Percentiles rank a stretch among this genome's conserved stretches.
Evolutionary conservation across 2,329 filamentous ascomycete genomes (phyloP).

Genomic region (Monosporascus sp.): DNA sequence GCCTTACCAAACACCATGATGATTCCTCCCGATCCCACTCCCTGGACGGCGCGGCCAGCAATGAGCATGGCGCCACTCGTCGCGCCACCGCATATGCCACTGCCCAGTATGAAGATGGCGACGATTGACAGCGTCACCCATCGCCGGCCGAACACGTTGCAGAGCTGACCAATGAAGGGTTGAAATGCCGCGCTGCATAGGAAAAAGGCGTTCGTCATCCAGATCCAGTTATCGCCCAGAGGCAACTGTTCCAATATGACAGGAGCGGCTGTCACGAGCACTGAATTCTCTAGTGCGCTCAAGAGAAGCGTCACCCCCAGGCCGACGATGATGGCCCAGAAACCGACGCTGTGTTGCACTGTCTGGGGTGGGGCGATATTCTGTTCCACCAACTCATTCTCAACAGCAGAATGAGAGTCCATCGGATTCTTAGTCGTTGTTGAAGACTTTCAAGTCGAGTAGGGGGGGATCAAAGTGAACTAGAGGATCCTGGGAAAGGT

Average conservation of each 20-base stretch:
- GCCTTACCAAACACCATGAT: slow-evolving; percentile 10
- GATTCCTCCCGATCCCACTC: slow-evolving; percentile 34
- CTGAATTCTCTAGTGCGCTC: slow-evolving; percentile 7
- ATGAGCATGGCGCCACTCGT: slow-evolving; percentile 42
- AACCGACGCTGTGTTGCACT: no score
- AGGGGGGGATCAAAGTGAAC: no score
- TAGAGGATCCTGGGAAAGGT: no score
- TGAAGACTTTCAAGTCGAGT: no score
- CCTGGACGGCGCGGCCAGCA: slow-evolving; percentile 43
- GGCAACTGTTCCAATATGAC: slow-evolving; percentile 3
- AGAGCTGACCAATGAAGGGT: slow-evolving; percentile 34
- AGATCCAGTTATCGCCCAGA: slow-evolving; percentile 5
- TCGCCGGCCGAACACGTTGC: slow-evolving; percentile 37
- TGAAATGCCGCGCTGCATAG: slow-evolving; percentile 4
- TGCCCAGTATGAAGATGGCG: slow-evolving; percentile 45
- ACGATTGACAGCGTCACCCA: slow-evolving; percentile 37
- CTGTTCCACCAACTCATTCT: no score
- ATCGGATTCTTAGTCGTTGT: no score
- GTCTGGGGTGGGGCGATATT: no score
- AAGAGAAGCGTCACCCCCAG: slow-evolving; percentile 14
- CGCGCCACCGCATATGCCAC: slow-evolving; percentile 46
- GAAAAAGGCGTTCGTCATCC: slow-evolving; percentile 11
- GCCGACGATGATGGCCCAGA: slow-evolving; percentile 20
- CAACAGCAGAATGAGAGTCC: no score
- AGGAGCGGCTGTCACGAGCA: slow-evolving; percentile 5